A percentile compares a stretch with the other conserved stretches of the same genome.
phyloP scores from a whole-genome alignment of 2,329 filamentous ascomycete species.

The Phialemoniopsis sp. region DNA sequence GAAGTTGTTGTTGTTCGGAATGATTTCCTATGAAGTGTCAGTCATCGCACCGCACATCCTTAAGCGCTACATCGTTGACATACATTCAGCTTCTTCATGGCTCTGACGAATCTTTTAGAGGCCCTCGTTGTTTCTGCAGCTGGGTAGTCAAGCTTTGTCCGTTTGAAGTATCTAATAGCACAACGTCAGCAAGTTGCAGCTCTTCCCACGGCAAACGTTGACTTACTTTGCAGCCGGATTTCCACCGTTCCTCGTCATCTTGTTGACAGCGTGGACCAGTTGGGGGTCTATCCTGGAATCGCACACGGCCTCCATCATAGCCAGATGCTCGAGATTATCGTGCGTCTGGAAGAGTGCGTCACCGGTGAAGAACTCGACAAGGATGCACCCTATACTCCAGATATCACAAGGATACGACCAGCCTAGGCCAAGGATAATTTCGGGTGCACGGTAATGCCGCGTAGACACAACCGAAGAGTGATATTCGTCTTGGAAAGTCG shows the following conservation, averaged over 20 bases:
- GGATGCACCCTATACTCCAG: slow-evolving; percentile 70
- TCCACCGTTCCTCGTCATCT: slow-evolving; percentile 51
- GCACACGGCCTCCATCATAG: slow-evolving; percentile 72
- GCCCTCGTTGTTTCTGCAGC: slow-evolving; percentile 59
- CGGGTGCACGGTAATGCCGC: slow-evolving; percentile 64
- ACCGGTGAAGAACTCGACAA: slow-evolving; percentile 69
- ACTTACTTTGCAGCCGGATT: slow-evolving; percentile 62
- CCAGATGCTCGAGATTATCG: slow-evolving; percentile 67
- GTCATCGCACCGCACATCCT: background rate
- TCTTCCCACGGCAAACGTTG: background rate
- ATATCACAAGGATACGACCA: slow-evolving; percentile 72
- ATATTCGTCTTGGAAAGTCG: slow-evolving; percentile 70
- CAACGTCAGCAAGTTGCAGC: slow-evolving; percentile 17
- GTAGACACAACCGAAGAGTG: slow-evolving; percentile 70
- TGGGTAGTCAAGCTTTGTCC: slow-evolving; percentile 62
- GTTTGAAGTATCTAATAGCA: slow-evolving; percentile 61
- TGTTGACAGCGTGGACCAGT: slow-evolving; percentile 53
- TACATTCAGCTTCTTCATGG: slow-evolving; percentile 66
- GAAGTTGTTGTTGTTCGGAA: slow-evolving; percentile 55
- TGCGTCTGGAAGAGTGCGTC: slow-evolving; percentile 70
- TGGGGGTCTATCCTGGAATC: slow-evolving; percentile 53
- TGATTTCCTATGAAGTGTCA: slow-evolving; percentile 51
- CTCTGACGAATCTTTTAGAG: slow-evolving; percentile 63
- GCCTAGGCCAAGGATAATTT: slow-evolving; percentile 66
- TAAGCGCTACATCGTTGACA: slow-evolving; percentile 24